phyloP scores from a whole-genome alignment of 1,284 basidiomycete species.

The Hemileia vastatrix region DNA sequence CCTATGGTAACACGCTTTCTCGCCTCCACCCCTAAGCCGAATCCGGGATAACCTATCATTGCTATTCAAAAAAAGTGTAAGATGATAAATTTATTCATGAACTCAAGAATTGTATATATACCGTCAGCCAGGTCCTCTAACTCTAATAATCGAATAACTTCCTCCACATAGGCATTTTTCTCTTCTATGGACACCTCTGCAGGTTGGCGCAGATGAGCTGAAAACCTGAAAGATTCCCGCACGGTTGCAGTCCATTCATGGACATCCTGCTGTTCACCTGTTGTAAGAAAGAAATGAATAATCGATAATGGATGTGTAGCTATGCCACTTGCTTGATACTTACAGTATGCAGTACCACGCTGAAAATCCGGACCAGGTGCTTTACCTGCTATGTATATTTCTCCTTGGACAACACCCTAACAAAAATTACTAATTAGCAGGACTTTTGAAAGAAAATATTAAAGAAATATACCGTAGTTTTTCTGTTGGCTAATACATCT shows the following conservation, averaged over 20 bases:
- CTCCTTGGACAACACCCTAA: constrained; percentile 49
- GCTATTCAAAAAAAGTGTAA: constrained; percentile 12
- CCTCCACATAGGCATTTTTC: constrained; percentile 52
- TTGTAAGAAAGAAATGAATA: constrained; percentile 24
- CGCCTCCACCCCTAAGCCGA: constrained; percentile 51
- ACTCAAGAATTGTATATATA: constrained; percentile 39
- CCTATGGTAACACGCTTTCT: constrained; percentile 55
- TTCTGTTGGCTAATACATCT: constrained; percentile 50
- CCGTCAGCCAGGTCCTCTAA: constrained; percentile 50
- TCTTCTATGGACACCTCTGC: constrained; percentile 48
- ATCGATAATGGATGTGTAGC: constrained; percentile 30
- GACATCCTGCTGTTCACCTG: constrained; percentile 44
- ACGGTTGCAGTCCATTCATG: constrained; percentile 70
- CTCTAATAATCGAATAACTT: constrained; percentile 51
- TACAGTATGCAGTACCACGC: constrained; percentile 12
- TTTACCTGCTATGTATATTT: constrained; percentile 54
- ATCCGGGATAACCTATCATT: constrained; percentile 45
- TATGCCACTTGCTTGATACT: constrained; percentile 43
- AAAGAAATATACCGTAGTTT: constrained; percentile 31
- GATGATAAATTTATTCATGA: background rate
- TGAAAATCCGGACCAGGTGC: constrained; percentile 57
- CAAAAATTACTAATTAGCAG: constrained; percentile 50
- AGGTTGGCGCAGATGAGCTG: constrained; percentile 54
- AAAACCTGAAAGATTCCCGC: constrained; percentile 54
- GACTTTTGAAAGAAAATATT: constrained; percentile 25